Evolutionary conservation across 208 protist species (phyloP).

Genomic region (Leishmania braziliensis): DNA sequence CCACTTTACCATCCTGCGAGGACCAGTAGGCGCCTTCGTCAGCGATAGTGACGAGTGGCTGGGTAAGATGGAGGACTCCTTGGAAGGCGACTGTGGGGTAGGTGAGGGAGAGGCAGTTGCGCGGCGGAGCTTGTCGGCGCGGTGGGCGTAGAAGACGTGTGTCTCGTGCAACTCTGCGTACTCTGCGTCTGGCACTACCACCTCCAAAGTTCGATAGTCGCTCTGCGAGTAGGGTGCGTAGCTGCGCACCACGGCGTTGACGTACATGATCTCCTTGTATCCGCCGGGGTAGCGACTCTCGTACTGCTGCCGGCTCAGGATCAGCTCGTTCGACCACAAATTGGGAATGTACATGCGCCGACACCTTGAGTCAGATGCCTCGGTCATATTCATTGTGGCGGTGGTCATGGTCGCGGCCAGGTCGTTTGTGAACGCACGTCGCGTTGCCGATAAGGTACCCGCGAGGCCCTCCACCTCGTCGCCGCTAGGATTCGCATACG

Average conservation of each 20-base stretch:
- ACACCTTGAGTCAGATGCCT: conserved; percentile 25
- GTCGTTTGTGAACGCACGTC: conserved; percentile 26
- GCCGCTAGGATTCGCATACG: conserved; percentile 27
- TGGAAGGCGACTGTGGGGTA: neutral
- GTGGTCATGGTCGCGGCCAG: conserved; percentile 12
- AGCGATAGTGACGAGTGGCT: conserved; percentile 3
- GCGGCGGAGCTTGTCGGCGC: conserved; percentile 78
- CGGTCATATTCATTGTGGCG: conserved; percentile 4
- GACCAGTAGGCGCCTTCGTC: conserved; percentile 15
- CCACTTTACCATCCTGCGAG: conserved; percentile 61
- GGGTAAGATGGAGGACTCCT: conserved; percentile 22
- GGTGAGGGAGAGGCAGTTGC: conserved; percentile 45
- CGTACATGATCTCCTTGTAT: conserved; percentile 72
- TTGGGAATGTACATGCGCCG: conserved; percentile 38
- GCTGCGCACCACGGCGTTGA: conserved; percentile 63
- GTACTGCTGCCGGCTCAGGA: conserved; percentile 73
- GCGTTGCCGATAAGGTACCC: conserved; percentile 16
- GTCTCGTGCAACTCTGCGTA: conserved; percentile 51
- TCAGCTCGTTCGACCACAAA: conserved; percentile 78
- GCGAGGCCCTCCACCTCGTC: conserved; percentile 22
- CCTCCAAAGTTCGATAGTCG: conserved; percentile 75
- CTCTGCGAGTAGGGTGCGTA: conserved; percentile 83
- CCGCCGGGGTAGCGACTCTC: conserved; percentile 80
- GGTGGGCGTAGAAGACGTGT: conserved; percentile 82
- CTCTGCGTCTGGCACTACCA: conserved; percentile 53